These are phyloP conservation scores for Alliaria petiolata DNA, from an alignment of 345 rosid species.

Conservation along the genomic window DNA sequence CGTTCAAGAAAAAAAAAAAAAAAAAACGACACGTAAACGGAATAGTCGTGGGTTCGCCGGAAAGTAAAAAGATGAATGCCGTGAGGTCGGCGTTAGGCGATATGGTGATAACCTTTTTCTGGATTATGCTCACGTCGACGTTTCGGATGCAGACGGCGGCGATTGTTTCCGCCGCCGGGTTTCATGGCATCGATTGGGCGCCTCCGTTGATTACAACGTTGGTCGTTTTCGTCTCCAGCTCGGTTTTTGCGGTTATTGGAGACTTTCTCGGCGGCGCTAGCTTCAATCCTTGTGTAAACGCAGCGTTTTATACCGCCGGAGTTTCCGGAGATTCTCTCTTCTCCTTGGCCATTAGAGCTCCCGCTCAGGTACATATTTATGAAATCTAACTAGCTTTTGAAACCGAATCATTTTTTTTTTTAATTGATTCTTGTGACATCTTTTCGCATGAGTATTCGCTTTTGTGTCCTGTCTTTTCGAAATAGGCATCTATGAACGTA, in stretches of 20 bases:
- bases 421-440: not conserved
- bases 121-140: constrained; percentile 69
- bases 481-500: not conserved
- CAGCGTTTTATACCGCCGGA: constrained; percentile 82
- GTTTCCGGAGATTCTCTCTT: constrained; percentile 67
- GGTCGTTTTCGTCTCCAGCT: constrained; percentile 63
- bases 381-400: constrained; percentile 10
- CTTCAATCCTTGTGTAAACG: constrained; percentile 83
- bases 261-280: constrained; percentile 80
- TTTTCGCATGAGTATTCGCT: not conserved
- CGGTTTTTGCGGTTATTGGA: constrained; percentile 53
- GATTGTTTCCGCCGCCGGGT: constrained; percentile 48
- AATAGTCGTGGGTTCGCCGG: not conserved
- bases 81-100: constrained; percentile 67
- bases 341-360: constrained; percentile 84
- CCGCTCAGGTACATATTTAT: constrained; percentile 99
- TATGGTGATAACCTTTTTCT: constrained; percentile 54
- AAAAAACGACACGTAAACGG: not conserved
- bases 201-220: constrained; percentile 45
- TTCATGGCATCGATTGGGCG: constrained; percentile 47
- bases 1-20: not conserved
- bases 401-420: not conserved
- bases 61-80: constrained; percentile 46
- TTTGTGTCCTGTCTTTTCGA: constrained; percentile 5
- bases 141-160: constrained; percentile 55